Conservation (phyloP, 2,329 filamentous ascomycete genomes). For the Coleophoma crateriformis region DNA sequence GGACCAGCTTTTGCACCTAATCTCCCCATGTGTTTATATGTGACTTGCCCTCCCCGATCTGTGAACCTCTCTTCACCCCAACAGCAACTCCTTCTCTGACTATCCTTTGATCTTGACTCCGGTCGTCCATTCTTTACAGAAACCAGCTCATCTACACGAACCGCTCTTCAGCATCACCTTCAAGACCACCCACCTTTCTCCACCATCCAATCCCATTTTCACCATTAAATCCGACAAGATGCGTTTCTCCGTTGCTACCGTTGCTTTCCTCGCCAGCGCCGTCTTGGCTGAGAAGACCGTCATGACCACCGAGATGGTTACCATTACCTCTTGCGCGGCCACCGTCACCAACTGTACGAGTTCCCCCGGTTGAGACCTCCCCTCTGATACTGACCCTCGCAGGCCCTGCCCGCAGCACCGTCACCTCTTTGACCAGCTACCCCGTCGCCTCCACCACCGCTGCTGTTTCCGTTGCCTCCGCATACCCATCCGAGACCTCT, state of each 20-base stretch:
- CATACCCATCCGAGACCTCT: neutral
- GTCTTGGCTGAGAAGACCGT: constrained; percentile 30
- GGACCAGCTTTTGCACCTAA: constrained; percentile 3
- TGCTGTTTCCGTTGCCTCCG: neutral
- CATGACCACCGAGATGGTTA: constrained; percentile 45
- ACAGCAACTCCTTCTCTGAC: constrained; percentile 14
- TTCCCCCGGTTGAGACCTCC: neutral
- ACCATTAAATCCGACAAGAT: constrained; percentile 25
- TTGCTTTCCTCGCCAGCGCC: constrained; percentile 27
- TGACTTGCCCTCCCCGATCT: neutral
- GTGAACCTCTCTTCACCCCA: constrained; percentile 11
- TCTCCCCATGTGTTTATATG: constrained; percentile 16
- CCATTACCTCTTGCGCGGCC: constrained; percentile 45
- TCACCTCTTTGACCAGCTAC: constrained; percentile 15
- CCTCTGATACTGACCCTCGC: neutral
- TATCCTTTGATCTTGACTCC: constrained; percentile 20
- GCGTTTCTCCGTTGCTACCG: constrained; percentile 29
- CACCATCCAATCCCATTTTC: constrained; percentile 4
- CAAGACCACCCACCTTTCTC: constrained; percentile 4
- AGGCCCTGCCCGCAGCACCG: constrained; percentile 17
- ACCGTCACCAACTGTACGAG: constrained; percentile 39
- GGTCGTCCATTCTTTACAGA: constrained; percentile 27
- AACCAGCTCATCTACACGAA: constrained; percentile 6
- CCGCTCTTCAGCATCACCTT: constrained; percentile 13
- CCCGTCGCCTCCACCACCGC: constrained; percentile 7